Conservation (phyloP, 1,284 basidiomycete species). For the Ceratobasidium sp. region DNA sequence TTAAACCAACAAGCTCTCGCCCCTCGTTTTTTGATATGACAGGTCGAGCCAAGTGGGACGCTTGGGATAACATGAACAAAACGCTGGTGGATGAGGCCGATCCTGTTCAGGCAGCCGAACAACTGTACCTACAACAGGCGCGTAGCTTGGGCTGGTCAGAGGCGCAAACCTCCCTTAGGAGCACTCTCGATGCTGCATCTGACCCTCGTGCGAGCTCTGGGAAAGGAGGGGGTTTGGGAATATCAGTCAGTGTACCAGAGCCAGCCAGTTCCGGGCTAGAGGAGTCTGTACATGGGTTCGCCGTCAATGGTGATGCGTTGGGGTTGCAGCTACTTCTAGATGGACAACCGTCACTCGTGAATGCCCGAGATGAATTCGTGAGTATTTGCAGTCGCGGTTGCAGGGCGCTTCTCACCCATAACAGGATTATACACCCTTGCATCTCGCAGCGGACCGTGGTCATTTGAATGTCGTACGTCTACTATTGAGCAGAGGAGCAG, state of each 20-base stretch:
- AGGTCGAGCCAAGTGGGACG: constrained; percentile 89
- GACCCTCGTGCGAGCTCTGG: constrained; percentile 28
- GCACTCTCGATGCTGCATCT: constrained; percentile 50
- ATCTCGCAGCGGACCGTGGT: constrained; percentile 87
- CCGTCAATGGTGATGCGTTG: constrained; percentile 68
- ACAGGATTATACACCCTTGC: constrained; percentile 87
- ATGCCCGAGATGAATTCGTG: constrained; percentile 74
- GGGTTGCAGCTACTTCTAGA: constrained; percentile 64
- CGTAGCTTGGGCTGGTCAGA: constrained; percentile 74
- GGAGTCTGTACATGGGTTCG: constrained; percentile 71
- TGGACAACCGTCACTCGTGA: constrained; percentile 57
- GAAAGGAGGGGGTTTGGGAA: constrained; percentile 66
- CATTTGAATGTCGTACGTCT: constrained; percentile 67
- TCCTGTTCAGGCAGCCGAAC: constrained; percentile 51
- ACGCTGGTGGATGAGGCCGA: constrained; percentile 62
- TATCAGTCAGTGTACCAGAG: constrained; percentile 71
- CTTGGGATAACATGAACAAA: constrained; percentile 69
- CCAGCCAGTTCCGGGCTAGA: constrained; percentile 57
- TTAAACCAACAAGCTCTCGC: constrained; percentile 67
- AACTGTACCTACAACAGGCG: constrained; percentile 79
- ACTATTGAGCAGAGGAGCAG: constrained; percentile 75
- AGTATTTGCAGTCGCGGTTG: constrained; percentile 48
- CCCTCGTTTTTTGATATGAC: constrained; percentile 87
- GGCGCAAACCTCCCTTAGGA: constrained; percentile 52
- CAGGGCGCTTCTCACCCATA: constrained; percentile 16